phyloP scores from a whole-genome alignment of 768 basidiomycete genomes.

The Leccinum aurantiacum region DNA sequence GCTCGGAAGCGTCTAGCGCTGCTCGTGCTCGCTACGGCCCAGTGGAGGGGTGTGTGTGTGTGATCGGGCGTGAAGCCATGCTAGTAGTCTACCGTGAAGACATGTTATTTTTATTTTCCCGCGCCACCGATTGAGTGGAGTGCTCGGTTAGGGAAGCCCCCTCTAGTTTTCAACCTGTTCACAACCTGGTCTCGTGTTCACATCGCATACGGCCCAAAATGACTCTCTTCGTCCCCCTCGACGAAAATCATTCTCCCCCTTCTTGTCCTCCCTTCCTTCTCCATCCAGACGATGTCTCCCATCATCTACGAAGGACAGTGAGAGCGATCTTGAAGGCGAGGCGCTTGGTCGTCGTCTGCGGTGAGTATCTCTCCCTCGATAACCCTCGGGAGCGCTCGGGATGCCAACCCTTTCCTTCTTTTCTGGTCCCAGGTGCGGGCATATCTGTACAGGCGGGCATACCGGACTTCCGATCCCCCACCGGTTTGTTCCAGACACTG shows the following conservation, averaged over 20 bases:
- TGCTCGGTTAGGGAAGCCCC: conserved; percentile 20
- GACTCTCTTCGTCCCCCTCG: conserved; percentile 67
- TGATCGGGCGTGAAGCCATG: neutral
- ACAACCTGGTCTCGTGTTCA: conserved; percentile 24
- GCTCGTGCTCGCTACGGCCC: conserved; percentile 18
- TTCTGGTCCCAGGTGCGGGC: conserved; percentile 63
- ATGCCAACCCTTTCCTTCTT: neutral
- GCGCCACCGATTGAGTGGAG: conserved; percentile 26
- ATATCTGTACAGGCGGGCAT: conserved; percentile 87
- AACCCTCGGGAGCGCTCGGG: conserved; percentile 11
- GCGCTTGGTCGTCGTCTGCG: conserved; percentile 83
- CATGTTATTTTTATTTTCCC: conserved; percentile 27
- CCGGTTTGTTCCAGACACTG: conserved; percentile 75
- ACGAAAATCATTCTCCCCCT: conserved; percentile 46
- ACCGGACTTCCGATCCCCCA: conserved; percentile 83
- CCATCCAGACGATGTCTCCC: conserved; percentile 42
- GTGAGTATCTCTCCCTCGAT: conserved; percentile 44
- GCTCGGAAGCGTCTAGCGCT: conserved; percentile 22
- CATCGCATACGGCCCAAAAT: conserved; percentile 38
- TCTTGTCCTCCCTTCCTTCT: conserved; percentile 56
- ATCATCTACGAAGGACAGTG: conserved; percentile 54
- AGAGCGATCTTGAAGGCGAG: conserved; percentile 76
- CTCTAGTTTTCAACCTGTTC: conserved; percentile 25
- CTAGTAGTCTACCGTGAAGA: conserved; percentile 32
- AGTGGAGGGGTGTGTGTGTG: conserved; percentile 24